These are phyloP conservation scores for Monilinia fructicola DNA, from an alignment of 2,329 filamentous ascomycete species.

Conservation along the genomic window DNA sequence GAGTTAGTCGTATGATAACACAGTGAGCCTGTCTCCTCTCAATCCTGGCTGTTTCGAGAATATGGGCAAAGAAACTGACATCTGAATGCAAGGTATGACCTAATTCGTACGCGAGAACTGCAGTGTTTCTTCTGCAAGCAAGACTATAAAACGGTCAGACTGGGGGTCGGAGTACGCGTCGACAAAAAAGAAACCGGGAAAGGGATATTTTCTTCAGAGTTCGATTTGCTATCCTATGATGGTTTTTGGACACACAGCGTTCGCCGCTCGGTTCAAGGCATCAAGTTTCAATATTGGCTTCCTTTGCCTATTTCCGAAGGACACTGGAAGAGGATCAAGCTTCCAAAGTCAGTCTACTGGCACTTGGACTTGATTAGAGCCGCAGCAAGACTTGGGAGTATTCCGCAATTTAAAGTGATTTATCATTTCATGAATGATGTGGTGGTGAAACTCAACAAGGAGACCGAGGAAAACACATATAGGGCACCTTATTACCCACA, in stretches of 20 bases:
- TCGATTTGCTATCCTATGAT: conserved; percentile 49
- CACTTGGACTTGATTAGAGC: neutral
- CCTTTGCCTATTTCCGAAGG: conserved; percentile 42
- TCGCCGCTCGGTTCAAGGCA: conserved; percentile 46
- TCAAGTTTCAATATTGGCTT: conserved; percentile 47
- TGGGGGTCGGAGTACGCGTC: conserved; percentile 46
- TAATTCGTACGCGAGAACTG: conserved; percentile 44
- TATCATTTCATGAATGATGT: conserved; percentile 53
- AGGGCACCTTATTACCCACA: conserved; percentile 17
- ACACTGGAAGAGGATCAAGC: neutral
- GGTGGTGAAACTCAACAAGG: conserved; percentile 49
- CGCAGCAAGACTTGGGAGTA: conserved; percentile 31
- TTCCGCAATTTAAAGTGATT: conserved; percentile 42
- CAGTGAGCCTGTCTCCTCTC: neutral
- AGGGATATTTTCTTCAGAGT: conserved; percentile 44
- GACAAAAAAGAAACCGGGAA: neutral
- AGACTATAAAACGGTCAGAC: conserved; percentile 42
- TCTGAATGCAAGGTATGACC: conserved; percentile 22
- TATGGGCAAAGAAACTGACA: neutral
- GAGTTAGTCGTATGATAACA: conserved; percentile 26
- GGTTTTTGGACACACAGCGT: conserved; percentile 44
- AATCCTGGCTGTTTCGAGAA: neutral
- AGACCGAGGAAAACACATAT: conserved; percentile 31
- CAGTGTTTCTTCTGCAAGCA: conserved; percentile 50
- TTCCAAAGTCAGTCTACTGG: neutral